phyloP scores from a whole-genome alignment of 1,284 basidiomycete species.

The Cryptococcus floricola region DNA sequence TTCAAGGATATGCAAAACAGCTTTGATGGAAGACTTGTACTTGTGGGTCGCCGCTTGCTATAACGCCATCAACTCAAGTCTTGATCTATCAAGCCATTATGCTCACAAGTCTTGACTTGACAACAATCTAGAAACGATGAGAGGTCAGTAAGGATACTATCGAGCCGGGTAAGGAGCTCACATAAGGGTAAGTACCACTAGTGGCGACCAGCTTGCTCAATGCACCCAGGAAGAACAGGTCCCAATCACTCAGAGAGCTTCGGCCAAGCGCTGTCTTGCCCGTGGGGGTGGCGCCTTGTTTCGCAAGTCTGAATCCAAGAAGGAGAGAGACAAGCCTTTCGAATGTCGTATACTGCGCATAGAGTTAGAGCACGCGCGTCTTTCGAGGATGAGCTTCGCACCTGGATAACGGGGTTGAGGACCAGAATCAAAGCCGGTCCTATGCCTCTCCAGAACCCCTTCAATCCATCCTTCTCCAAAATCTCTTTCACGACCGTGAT shows the following conservation, averaged over 20 bases:
- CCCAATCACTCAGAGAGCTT: constrained; percentile 66
- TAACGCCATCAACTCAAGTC: background rate
- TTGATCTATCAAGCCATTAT: background rate
- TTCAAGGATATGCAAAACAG: constrained; percentile 57
- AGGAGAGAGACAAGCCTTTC: constrained; percentile 61
- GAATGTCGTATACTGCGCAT: constrained; percentile 65
- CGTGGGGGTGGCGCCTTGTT: constrained; percentile 15
- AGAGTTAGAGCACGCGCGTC: background rate
- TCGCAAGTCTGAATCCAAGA: constrained; percentile 26
- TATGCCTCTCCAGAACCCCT: constrained; percentile 91
- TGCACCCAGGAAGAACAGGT: constrained; percentile 87
- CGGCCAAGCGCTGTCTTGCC: constrained; percentile 51
- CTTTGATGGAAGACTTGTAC: constrained; percentile 46
- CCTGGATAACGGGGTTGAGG: constrained; percentile 85
- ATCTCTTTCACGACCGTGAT: constrained; percentile 69
- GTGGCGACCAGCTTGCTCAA: constrained; percentile 68
- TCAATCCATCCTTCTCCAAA: constrained; percentile 68
- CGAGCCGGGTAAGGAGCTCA: constrained; percentile 17
- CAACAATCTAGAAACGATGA: constrained; percentile 38
- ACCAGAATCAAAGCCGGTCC: constrained; percentile 91
- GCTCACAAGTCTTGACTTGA: constrained; percentile 49
- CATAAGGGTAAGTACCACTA: constrained; percentile 48
- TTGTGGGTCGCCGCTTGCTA: constrained; percentile 50
- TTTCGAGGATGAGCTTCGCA: constrained; percentile 15
- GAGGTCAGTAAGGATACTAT: background rate